Evolutionary conservation across 192 early-diverging fungal species (phyloP).

Genomic region (Rhizoclosmatium globosum): DNA sequence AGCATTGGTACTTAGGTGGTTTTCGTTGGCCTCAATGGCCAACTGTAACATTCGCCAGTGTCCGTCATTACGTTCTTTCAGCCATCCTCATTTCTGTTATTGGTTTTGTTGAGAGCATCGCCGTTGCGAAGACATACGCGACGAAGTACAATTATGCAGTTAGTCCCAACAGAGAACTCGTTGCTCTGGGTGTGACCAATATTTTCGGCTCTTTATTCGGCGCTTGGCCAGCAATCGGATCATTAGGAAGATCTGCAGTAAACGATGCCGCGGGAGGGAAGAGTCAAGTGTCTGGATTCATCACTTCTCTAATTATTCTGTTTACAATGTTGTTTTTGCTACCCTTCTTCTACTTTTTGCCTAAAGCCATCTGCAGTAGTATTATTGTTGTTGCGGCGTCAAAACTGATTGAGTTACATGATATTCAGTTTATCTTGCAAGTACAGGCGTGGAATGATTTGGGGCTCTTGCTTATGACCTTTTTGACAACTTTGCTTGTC

Average conservation of each 20-base stretch:
- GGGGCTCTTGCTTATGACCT: constrained; percentile 85
- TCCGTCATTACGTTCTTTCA: constrained; percentile 80
- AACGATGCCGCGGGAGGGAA: constrained; percentile 92
- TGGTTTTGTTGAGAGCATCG: constrained; percentile 97
- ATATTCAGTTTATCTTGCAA: constrained; percentile 56
- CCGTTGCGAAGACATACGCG: constrained; percentile 92
- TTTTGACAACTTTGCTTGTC: constrained; percentile 86
- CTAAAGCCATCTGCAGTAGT: constrained; percentile 73
- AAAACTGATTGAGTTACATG: constrained; percentile 62
- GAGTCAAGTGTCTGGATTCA: constrained; percentile 88
- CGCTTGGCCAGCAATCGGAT: constrained; percentile 84
- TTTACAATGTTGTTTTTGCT: constrained; percentile 84
- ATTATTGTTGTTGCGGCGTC: constrained; percentile 65
- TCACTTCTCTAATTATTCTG: constrained; percentile 79
- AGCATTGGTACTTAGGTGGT: constrained; percentile 44
- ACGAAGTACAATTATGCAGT: constrained; percentile 91
- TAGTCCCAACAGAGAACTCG: constrained; percentile 94
- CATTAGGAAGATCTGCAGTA: constrained; percentile 90
- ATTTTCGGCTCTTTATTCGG: constrained; percentile 83
- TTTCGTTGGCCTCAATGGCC: constrained; percentile 69
- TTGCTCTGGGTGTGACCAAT: constrained; percentile 93
- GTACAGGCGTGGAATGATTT: constrained; percentile 75
- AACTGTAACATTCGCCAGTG: constrained; percentile 60
- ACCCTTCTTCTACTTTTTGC: constrained; percentile 85
- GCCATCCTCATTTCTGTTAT: constrained; percentile 93